Evolutionary conservation across 495 filamentous ascomycete genomes (phyloP), one percentile per base, ranked within the genome.

Genomic region (Penicillium angulare): DNA sequence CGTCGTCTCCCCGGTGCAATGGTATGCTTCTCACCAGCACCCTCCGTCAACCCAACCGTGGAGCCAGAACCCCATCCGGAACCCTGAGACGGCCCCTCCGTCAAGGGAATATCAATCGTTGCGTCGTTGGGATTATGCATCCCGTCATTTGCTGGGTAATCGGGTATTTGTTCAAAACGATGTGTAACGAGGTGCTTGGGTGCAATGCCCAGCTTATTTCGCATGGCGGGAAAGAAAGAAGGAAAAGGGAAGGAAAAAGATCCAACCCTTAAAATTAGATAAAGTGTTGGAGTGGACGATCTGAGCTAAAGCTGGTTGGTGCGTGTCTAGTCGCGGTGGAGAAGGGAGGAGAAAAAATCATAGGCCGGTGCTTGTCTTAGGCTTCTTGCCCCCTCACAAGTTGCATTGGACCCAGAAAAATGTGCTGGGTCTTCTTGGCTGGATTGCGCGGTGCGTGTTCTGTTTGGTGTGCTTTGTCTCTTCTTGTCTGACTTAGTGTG

Each of bases 71-170:
- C 68, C 46, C 56, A 63, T 60, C 73, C 75, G 22, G 71, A 69
- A 16, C 73, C 71, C 18, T 76, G 75, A 44, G 65, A 72, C 32
- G 63, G 57, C n/a, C 74, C 68, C 22, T 68, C 67, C 13, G 59
- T 65, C 32, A 84, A 57, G 1, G 81, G 82, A 24, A 84, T 84
- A 35, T 83, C 79, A 50, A 82, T 82, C 9, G 79, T 83, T 24
- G 73, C 78, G 59, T 84, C 81, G 54, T 82, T 78, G 1, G 75
- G 68, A 42, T 77, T 78, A 18, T 55, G 47, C 74, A 76, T 74
- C 5, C 50, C 58, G 43, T 73, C 64, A 18, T 65, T 52, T 4
- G n/a, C n/a, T n/a, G 66, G 57, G 20, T 72, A 52, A 23, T 75
- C 69, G 9, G 66, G 71, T n/a, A 79, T 57, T 23, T 76, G 72